A percentile compares a stretch with the other conserved stretches of the same genome.
phyloP scores from a whole-genome alignment of 2,329 filamentous ascomycete genomes.

The Alternaria metachromatica region DNA sequence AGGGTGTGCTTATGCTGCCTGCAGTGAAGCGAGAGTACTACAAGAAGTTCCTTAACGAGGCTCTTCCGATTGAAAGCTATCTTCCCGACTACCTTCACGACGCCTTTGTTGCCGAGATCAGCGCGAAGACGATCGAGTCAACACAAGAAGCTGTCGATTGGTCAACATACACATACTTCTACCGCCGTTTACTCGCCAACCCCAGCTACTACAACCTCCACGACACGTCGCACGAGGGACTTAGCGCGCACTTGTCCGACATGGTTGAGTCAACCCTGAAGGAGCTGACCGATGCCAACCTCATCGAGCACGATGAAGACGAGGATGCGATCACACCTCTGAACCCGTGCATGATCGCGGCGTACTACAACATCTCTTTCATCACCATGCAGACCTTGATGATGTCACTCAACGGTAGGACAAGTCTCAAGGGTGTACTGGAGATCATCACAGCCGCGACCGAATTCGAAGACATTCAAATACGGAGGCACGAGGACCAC shows the following conservation, averaged over 20 bases:
- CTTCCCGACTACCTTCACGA: conserved; percentile 91
- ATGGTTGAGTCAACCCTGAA: conserved; percentile 91
- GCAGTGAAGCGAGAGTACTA: conserved; percentile 96
- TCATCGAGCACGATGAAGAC: conserved; percentile 91
- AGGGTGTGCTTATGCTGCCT: conserved; percentile 95
- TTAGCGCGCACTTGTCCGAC: conserved; percentile 94
- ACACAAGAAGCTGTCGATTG: conserved; percentile 98
- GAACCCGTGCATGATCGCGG: conserved; percentile 96
- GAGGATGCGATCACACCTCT: conserved; percentile 85
- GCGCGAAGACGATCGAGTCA: conserved; percentile 92
- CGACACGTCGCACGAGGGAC: conserved; percentile 85
- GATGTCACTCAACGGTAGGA: conserved; percentile 83
- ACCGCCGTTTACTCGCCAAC: conserved; percentile 90
- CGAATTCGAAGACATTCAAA: conserved; percentile 95
- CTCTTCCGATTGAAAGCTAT: conserved; percentile 92
- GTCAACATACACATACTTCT: conserved; percentile 99
- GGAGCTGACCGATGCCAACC: conserved; percentile 89
- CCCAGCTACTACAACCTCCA: conserved; percentile 94
- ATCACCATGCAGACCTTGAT: conserved; percentile 99
- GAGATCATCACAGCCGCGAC: conserved; percentile 97
- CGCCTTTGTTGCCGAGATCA: conserved; percentile 96
- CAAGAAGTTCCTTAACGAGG: conserved; percentile 97
- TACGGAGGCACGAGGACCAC: conserved; percentile 87
- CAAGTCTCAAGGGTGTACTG: conserved; percentile 94
- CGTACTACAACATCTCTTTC: conserved; percentile 99